Percentiles rank a stretch among this genome's conserved stretches.
Conservation (phyloP, 1,139 yeast species). For the Wickerhamomyces sp. region DNA sequence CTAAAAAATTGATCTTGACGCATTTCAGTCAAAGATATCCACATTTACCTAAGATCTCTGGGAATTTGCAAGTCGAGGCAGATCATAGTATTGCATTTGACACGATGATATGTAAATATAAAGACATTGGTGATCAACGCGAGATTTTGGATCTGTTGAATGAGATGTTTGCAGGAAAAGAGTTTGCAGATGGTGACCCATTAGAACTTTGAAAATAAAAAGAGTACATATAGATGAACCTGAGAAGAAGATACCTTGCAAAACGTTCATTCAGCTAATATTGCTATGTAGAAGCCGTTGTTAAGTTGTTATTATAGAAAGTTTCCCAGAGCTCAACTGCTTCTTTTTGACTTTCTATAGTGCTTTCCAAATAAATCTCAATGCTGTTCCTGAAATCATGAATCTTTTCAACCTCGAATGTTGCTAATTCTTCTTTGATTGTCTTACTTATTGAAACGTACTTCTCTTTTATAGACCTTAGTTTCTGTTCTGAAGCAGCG, state of each 20-base stretch:
- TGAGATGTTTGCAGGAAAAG: conserved; percentile 27
- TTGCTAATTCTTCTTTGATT: conserved; percentile 62
- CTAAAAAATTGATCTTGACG: conserved; percentile 68
- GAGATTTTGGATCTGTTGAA: conserved; percentile 23
- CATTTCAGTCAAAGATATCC: conserved; percentile 94
- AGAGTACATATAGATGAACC: too few species aligned
- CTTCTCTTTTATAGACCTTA: conserved; percentile 47
- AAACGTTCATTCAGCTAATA: not conserved
- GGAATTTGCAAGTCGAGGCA: conserved; percentile 25
- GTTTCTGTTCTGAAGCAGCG: conserved; percentile 51
- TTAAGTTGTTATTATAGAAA: conserved; percentile 38
- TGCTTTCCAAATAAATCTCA: conserved; percentile 85
- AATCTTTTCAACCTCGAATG: conserved; percentile 71
- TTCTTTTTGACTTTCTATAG: conserved; percentile 92
- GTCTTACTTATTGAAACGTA: conserved; percentile 59
- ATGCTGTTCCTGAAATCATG: conserved; percentile 86
- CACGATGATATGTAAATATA: conserved; percentile 46
- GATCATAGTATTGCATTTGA: conserved; percentile 53
- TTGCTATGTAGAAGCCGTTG: not conserved
- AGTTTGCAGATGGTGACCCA: conserved; percentile 18
- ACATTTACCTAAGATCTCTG: conserved; percentile 42
- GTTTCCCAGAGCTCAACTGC: conserved; percentile 95
- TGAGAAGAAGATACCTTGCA: too few species aligned
- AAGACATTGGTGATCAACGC: conserved; percentile 36
- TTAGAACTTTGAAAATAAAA: too few species aligned